phyloP scores from a whole-genome alignment of 805 yeast genomes.

The Kuraishia ogatae region DNA sequence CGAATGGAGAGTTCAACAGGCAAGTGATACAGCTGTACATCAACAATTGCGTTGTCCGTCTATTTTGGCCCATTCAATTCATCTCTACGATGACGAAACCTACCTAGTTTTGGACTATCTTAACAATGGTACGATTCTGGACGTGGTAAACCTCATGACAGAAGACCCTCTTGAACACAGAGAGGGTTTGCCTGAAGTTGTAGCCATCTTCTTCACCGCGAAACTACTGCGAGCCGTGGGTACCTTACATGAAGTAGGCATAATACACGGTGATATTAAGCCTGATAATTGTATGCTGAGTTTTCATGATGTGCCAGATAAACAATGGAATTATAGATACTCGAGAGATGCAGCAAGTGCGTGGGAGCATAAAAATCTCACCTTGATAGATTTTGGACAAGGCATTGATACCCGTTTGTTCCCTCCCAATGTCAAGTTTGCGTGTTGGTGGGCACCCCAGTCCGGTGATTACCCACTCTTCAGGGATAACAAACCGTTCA shows the following conservation, averaged over 20 bases:
- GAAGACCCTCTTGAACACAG: slow-evolving; percentile 42
- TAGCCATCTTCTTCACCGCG: slow-evolving; percentile 54
- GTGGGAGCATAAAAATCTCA: slow-evolving; percentile 47
- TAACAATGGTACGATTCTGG: slow-evolving; percentile 66
- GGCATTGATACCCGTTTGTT: slow-evolving; percentile 63
- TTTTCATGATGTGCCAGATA: slow-evolving; percentile 22
- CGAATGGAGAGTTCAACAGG: slow-evolving; percentile 26
- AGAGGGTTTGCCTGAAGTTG: slow-evolving; percentile 42
- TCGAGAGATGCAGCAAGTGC: slow-evolving; percentile 26
- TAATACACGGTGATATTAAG: slow-evolving; percentile 80
- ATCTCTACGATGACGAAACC: slow-evolving; percentile 56
- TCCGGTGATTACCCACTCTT: slow-evolving; percentile 63
- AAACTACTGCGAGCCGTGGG: slow-evolving; percentile 56
- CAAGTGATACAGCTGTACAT: neutral
- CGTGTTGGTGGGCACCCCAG: slow-evolving; percentile 51
- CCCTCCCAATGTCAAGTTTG: slow-evolving; percentile 41
- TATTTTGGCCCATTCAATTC: slow-evolving; percentile 34
- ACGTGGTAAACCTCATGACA: slow-evolving; percentile 45
- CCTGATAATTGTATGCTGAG: slow-evolving; percentile 82
- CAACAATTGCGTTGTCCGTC: neutral
- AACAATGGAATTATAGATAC: slow-evolving; percentile 16
- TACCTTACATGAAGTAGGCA: slow-evolving; percentile 51
- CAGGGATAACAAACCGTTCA: slow-evolving; percentile 55
- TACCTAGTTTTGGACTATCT: slow-evolving; percentile 56
- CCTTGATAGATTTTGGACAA: slow-evolving; percentile 75